Base-by-base conservation (phyloP, 257 asterid species). In the Solanum neorickii region DNA sequence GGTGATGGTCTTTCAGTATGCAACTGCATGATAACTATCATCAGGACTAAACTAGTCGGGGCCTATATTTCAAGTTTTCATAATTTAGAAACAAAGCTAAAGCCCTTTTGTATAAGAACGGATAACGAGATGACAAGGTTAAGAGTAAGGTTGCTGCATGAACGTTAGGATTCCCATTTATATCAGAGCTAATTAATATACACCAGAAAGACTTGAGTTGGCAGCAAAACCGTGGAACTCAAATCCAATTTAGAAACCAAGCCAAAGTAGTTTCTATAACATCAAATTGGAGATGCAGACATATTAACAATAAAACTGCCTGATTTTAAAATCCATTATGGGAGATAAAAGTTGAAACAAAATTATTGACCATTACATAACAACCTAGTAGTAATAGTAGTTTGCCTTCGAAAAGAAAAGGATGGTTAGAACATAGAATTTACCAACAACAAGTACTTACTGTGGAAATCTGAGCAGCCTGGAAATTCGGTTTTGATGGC, bases 391-490 rank as follows among this genome's bases (percentile, higher is more conserved):
- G 44, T 80, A 80, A 27, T 42, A 74, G 31, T 74, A 1, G 42
- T 80, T 80, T 16, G 68, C 41, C 20, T 47, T 80, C 18, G 2
- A 80, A 80, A 80, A 80, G 42, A 29, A 76, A 27, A 29, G 66
- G 66, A 47, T 29, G 42, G 68, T 80, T 29, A 44, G 62, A 44
- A 37, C 39, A 18, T 4, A 44, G 65, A 77, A 74, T 74, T 74
- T 74, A 74, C 18, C 82, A 77, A 44, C 29, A 52, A 25, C 25
- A 70, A 86, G 37, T 84, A 92, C 99, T 97, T 92, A 97, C 99
- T 90, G 97, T 84, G 95, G 98, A 87, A 95, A 87, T 78, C 99
- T 94, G 86, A 97, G 92, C 90, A 96, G 89, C 90, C 96, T 92
- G 74, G 97, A 90, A 85, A 96, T 89, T 88, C 97, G 91, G 52